Evolutionary conservation across 1,139 yeast species (phyloP).

Genomic region (Torulaspora pretoriensis): DNA sequence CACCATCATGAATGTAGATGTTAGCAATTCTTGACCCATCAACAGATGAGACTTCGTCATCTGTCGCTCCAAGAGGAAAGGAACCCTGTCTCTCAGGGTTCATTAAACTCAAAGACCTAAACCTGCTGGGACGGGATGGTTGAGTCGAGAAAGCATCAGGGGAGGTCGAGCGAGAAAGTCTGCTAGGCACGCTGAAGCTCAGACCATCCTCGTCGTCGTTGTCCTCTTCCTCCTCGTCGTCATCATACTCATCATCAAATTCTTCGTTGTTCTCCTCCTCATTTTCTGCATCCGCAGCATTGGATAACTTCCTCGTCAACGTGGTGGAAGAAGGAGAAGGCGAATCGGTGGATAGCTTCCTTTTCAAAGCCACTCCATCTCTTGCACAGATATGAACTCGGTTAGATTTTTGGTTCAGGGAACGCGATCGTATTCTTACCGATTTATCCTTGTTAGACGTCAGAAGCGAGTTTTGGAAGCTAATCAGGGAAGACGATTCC

Average conservation of each 20-base stretch:
- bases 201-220: slow-evolving; percentile 32
- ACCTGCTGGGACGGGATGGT: slow-evolving; percentile 22
- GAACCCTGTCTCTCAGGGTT: slow-evolving; percentile 26
- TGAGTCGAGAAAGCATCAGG: slow-evolving; percentile 13
- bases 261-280: slow-evolving; percentile 21
- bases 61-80: slow-evolving; percentile 3
- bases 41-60: slow-evolving; percentile 9
- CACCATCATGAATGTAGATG: slow-evolving; percentile 36
- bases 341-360: slow-evolving; percentile 6
- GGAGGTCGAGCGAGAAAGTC: slow-evolving; percentile 31
- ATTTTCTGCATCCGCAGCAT: slow-evolving; percentile 11
- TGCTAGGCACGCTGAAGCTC: slow-evolving; percentile 34
- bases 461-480: slow-evolving; percentile 30
- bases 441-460: slow-evolving; percentile 36
- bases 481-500: slow-evolving; percentile 32
- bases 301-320: slow-evolving; percentile 4
- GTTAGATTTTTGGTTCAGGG: slow-evolving; percentile 23
- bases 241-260: slow-evolving; percentile 23
- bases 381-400: slow-evolving; percentile 8
- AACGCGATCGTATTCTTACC: slow-evolving; percentile 30
- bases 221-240: slow-evolving; percentile 24
- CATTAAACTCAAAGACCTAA: slow-evolving; percentile 36
- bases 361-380: slow-evolving; percentile 3
- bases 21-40: slow-evolving; percentile 28
- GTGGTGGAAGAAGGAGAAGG: slow-evolving; percentile 3